Conservation (phyloP, 169 alveolate species). For the Eimeria maxima region DNA sequence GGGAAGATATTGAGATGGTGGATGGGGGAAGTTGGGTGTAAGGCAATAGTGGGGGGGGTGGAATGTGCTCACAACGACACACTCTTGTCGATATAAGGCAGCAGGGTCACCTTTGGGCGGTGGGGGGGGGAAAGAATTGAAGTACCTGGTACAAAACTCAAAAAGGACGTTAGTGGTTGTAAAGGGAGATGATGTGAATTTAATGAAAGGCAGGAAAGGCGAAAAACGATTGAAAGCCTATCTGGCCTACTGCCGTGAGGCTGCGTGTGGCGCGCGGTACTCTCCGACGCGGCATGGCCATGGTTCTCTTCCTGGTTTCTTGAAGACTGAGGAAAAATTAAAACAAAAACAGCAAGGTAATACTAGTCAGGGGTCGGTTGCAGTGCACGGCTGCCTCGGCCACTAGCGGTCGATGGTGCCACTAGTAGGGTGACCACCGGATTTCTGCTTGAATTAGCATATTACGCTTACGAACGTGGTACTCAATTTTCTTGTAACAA, state of each 20-base stretch:
- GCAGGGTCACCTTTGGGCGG: conserved; percentile 25
- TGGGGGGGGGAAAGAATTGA: background rate
- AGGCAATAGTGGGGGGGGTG: background rate
- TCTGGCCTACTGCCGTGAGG: background rate
- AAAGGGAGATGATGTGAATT: background rate
- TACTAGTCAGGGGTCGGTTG: background rate
- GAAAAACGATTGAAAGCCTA: background rate
- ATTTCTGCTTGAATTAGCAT: background rate
- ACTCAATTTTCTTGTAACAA: background rate
- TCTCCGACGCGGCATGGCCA: background rate
- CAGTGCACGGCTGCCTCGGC: background rate
- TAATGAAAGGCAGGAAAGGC: background rate
- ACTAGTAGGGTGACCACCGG: background rate
- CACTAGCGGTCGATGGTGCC: conserved; percentile 32
- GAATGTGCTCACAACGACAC: background rate
- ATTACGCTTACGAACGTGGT: background rate
- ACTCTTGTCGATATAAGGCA: background rate
- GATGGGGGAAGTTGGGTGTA: background rate
- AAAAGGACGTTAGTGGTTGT: background rate
- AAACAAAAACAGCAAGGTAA: background rate
- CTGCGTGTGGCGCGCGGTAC: background rate
- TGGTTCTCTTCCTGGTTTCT: background rate
- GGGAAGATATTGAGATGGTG: background rate
- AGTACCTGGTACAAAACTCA: background rate
- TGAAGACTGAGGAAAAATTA: background rate